phyloP scores from a whole-genome alignment of 1,139 yeast genomes.

The Groenewaldozyma auringiensis region DNA sequence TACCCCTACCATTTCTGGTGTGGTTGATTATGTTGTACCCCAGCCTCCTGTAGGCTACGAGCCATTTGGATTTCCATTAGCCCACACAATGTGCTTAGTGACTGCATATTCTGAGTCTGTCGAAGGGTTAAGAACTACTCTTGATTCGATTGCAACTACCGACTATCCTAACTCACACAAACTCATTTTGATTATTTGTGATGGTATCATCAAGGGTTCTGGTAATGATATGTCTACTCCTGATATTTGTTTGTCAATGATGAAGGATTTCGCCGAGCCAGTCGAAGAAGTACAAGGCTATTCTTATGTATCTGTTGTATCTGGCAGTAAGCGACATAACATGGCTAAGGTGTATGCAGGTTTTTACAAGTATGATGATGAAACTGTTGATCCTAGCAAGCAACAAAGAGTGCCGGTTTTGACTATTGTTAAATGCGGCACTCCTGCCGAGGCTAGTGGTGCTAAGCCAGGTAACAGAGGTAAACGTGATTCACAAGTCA shows the following conservation, averaged over 20 bases:
- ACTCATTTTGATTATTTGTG: constrained; percentile 75
- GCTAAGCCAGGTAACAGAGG: constrained; percentile 98
- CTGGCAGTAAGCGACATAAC: constrained; percentile 87
- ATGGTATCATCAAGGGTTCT: constrained; percentile 89
- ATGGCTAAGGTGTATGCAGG: constrained; percentile 94
- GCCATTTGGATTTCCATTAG: constrained; percentile 82
- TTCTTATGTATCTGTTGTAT: constrained; percentile 92
- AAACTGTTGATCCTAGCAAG: constrained; percentile 64
- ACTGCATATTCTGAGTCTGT: constrained; percentile 95
- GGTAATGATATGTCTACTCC: constrained; percentile 86
- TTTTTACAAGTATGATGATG: constrained; percentile 72
- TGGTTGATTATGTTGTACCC: constrained; percentile 68
- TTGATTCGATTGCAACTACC: constrained; percentile 87
- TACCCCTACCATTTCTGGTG: constrained; percentile 18
- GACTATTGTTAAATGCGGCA: constrained; percentile 84
- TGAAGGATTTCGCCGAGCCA: constrained; percentile 71
- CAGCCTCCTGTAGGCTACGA: constrained; percentile 88
- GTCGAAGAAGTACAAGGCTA: constrained; percentile 67
- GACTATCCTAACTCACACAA: constrained; percentile 94
- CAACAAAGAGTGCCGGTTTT: constrained; percentile 88
- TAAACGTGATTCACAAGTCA: constrained; percentile 93
- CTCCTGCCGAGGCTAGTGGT: constrained; percentile 66
- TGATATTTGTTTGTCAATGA: constrained; percentile 77
- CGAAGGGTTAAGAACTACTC: constrained; percentile 73
- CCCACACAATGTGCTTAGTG: constrained; percentile 74